A percentile compares a stretch with the other conserved stretches of the same genome.
Conservation (phyloP, 305 asterid species). For the Solanum hybrid region DNA sequence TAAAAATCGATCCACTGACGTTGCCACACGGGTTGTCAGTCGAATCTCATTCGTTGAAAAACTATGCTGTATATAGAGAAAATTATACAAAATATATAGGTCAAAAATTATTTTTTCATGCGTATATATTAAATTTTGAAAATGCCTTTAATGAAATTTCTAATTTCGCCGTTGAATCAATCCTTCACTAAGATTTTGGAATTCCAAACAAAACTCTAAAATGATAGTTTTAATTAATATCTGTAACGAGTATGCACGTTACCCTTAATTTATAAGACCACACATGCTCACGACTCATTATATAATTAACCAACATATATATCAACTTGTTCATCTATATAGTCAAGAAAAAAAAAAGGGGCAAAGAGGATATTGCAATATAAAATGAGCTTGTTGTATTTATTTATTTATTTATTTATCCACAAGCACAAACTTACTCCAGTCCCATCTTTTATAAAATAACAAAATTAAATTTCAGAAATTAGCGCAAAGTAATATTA, state of each 20-base stretch:
- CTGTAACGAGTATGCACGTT: constrained; percentile 14
- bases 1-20: background rate
- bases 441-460: background rate
- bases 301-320: constrained; percentile 2
- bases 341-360: background rate
- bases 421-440: background rate
- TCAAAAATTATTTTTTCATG: no score
- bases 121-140: no score
- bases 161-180: no score
- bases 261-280: background rate
- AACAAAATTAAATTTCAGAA: background rate
- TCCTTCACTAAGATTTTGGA: background rate
- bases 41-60: background rate
- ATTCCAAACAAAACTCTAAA: background rate
- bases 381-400: background rate
- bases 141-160: background rate
- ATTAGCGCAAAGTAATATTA: background rate
- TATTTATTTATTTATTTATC: background rate
- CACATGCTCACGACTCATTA: constrained; percentile 1
- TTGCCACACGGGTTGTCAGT: background rate
- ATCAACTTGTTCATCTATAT: background rate
- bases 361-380: background rate
- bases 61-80: background rate
- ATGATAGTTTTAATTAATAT: background rate
- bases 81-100: background rate